Conservation (phyloP, 805 yeast species). For the Helenozyma baotianmanensis region DNA sequence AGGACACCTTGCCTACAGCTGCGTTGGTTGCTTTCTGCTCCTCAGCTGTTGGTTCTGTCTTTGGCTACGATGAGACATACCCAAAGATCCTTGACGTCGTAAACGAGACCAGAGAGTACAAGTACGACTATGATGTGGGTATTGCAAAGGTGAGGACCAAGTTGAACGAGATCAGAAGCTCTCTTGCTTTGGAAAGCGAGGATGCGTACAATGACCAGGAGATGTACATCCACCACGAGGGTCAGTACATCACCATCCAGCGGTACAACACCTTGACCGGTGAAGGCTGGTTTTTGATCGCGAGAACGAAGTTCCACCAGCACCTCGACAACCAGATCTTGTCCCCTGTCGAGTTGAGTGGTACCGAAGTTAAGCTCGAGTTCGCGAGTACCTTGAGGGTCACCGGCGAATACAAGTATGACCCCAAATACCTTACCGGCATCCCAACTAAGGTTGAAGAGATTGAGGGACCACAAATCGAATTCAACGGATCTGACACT, state of each 20-base stretch:
- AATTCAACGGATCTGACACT: conserved; percentile 43
- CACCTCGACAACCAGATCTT: conserved; percentile 46
- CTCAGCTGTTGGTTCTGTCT: conserved; percentile 89
- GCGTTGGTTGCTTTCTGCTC: conserved; percentile 91
- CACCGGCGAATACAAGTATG: conserved; percentile 44
- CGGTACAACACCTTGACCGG: conserved; percentile 81
- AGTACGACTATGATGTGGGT: conserved; percentile 47
- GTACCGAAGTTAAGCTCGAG: conserved; percentile 53
- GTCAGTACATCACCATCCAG: conserved; percentile 87
- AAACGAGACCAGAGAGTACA: conserved; percentile 62
- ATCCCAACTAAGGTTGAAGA: conserved; percentile 61
- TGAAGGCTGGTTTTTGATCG: conserved; percentile 81
- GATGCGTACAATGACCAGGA: conserved; percentile 63
- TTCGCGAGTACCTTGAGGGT: conserved; percentile 55
- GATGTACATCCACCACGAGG: conserved; percentile 92
- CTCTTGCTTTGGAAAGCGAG: conserved; percentile 50
- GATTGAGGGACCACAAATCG: conserved; percentile 47
- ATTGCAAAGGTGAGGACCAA: conserved; percentile 68
- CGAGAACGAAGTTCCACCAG: conserved; percentile 69
- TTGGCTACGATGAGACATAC: conserved; percentile 91
- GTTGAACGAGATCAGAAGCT: conserved; percentile 53
- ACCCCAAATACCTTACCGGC: conserved; percentile 46
- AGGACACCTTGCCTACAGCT: conserved; percentile 92
- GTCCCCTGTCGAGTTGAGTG: conserved; percentile 55
- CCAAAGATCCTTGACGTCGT: conserved; percentile 81